These are phyloP conservation scores for Rhododendron ovatum DNA, from an alignment of 148 eudicot species.

Conservation along the genomic window DNA sequence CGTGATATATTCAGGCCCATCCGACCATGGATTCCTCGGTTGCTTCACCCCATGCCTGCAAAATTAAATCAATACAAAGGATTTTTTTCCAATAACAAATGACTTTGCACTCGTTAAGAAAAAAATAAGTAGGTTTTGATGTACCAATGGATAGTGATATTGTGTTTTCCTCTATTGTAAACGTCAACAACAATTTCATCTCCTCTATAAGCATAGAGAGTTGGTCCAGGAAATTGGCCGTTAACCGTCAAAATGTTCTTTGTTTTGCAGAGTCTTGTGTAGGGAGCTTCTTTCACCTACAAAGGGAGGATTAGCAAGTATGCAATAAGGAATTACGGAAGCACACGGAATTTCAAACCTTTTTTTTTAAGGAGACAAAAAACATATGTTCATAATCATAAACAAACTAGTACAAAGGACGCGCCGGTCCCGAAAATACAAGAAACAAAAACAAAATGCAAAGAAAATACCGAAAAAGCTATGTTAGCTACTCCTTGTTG, in stretches of 20 bases:
- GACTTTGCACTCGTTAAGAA: background rate
- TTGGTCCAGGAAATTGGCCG: conserved; percentile 18
- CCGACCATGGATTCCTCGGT: conserved; percentile 9
- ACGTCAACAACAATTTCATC: conserved; percentile 8
- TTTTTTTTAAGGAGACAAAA: no score
- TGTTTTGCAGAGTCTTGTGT: conserved; percentile 13
- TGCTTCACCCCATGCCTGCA: conserved; percentile 1
- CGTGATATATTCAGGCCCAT: conserved; percentile 13
- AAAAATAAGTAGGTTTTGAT: background rate
- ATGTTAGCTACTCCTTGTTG: no score
- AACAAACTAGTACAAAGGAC: background rate
- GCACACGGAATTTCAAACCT: background rate
- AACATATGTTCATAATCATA: background rate
- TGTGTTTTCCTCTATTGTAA: background rate
- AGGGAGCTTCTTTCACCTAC: conserved; percentile 13
- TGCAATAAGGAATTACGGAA: background rate
- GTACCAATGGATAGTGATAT: conserved; percentile 18
- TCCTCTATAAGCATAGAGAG: conserved; percentile 13
- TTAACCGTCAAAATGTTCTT: conserved; percentile 17
- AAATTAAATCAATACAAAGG: background rate
- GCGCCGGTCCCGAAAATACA: no score
- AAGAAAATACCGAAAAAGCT: no score
- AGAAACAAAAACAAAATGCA: background rate
- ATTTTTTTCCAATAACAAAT: background rate
- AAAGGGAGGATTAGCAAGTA: background rate